Base-by-base conservation (phyloP, 1,284 basidiomycete species). In the Leccinum subfulvum region DNA sequence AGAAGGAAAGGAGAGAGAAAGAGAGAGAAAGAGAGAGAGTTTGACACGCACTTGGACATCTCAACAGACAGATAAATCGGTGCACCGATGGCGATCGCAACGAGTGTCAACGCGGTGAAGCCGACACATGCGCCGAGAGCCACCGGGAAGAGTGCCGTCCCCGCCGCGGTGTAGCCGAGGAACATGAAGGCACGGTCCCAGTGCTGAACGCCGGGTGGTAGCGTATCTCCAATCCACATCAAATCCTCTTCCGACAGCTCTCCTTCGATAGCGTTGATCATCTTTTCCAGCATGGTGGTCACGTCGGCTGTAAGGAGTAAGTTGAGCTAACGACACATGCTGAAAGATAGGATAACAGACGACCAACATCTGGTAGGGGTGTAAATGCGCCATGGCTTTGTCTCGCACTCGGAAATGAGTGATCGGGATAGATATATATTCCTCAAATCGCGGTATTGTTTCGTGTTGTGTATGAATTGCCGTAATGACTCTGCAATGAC, bases 361-460 rank as follows among this genome's bases (percentile, higher is more conserved):
- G 4, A 30, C 37, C 54, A 6, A 71, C 72, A n/a, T 60, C 56
- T 60, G 21, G 61, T 74, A 28, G 71, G 69, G 14, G 67, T 73
- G 8, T 16, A 16, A 8, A 71, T 13, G 1, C n/a, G 63, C 71
- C 61, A 68, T 5, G 59, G 2, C 6, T 60, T 13, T 3, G 69
- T 70, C 21, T 74, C 62, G 16, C 18, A 6, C 6, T 63, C 56
- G 5, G 57, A 57, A 8, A 71, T 33, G 11, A 74, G 71, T 2
- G n/a, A 55, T 33, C 63, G 69, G 4, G 65, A 63, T 3, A 67
- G 11, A 30, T 56, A 64, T 11, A 68, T 47, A 56, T 68, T n/a
- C 30, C 69, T 73, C 58, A 74, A 56, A 11, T 37, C 57, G 14
- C 41, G 23, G 8, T 62, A 73, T 64, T 69, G 35, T 6, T 39